Conservation (phyloP, 176 grass and related monocot species). For the Zea luxurians region DNA sequence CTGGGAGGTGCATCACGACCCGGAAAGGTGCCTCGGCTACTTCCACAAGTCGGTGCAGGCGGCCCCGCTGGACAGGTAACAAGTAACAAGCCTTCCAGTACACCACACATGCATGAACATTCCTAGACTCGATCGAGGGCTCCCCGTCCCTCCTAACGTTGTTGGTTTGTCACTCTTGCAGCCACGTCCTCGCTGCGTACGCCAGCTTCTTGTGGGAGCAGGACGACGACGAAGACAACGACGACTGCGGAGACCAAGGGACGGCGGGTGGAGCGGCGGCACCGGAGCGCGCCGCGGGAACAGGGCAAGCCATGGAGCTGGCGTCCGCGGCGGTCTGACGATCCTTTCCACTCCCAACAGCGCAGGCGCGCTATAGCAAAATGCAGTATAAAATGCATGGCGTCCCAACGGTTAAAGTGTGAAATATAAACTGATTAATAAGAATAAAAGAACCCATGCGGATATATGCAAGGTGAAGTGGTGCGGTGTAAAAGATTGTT, state of each 20-base stretch:
- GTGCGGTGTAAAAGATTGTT: too few relatives aligned
- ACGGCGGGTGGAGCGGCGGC: neutral
- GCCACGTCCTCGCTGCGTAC: slow-evolving; percentile 79
- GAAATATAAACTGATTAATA: too few relatives aligned
- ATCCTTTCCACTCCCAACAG: neutral
- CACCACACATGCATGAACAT: too few relatives aligned
- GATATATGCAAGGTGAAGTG: too few relatives aligned
- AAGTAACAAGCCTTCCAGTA: neutral
- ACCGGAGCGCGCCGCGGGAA: neutral
- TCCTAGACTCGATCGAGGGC: too few relatives aligned
- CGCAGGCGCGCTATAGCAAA: neutral
- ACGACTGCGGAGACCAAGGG: slow-evolving; percentile 18
- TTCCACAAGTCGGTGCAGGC: slow-evolving; percentile 74
- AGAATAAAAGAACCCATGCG: too few relatives aligned
- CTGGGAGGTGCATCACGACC: slow-evolving; percentile 68
- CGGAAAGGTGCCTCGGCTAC: slow-evolving; percentile 63
- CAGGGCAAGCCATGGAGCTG: slow-evolving; percentile 5
- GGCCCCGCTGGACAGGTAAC: slow-evolving; percentile 52
- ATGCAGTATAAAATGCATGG: too few relatives aligned
- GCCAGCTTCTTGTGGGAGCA: slow-evolving; percentile 79
- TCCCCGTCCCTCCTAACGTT: too few relatives aligned
- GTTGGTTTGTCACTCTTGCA: slow-evolving; percentile 10
- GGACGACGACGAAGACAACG: slow-evolving; percentile 56
- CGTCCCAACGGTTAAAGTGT: too few relatives aligned
- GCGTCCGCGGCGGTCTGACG: slow-evolving; percentile 29